phyloP scores from a whole-genome alignment of 805 yeast genomes.

The Saturnispora sekii region DNA sequence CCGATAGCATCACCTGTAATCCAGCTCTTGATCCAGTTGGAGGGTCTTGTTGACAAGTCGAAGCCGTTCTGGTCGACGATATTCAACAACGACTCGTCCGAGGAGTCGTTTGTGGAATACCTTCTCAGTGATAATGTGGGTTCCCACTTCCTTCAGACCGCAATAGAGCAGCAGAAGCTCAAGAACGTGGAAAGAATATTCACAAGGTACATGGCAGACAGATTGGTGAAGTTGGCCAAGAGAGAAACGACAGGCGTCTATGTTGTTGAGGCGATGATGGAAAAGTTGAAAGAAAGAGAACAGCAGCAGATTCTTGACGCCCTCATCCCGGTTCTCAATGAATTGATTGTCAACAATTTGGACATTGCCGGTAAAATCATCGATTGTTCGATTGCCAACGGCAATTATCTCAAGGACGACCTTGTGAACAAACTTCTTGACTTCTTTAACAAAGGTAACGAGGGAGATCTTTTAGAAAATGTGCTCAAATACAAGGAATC shows the following conservation, averaged over 20 bases:
- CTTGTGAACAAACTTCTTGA: constrained; percentile 41
- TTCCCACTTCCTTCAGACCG: constrained; percentile 77
- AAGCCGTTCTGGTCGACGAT: constrained; percentile 60
- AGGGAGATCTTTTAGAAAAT: constrained; percentile 52
- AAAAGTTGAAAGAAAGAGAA: constrained; percentile 52
- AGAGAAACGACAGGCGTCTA: constrained; percentile 81
- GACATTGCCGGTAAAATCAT: constrained; percentile 60
- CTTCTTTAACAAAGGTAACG: constrained; percentile 29
- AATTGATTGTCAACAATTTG: constrained; percentile 54
- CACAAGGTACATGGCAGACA: constrained; percentile 58
- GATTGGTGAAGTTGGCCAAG: constrained; percentile 63
- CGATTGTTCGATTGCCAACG: constrained; percentile 52
- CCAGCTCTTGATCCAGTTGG: constrained; percentile 68
- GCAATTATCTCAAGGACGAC: constrained; percentile 49
- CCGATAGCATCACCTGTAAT: constrained; percentile 81
- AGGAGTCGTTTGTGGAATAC: constrained; percentile 76
- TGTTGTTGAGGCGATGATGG: constrained; percentile 63
- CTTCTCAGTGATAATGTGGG: constrained; percentile 85
- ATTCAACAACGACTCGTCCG: constrained; percentile 49
- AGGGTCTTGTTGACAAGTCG: constrained; percentile 69
- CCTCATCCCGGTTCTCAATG: constrained; percentile 56
- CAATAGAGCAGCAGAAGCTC: constrained; percentile 54
- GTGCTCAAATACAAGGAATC: constrained; percentile 56
- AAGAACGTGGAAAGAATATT: constrained; percentile 65
- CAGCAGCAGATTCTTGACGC: constrained; percentile 53